Base-by-base conservation (phyloP, 495 filamentous ascomycete species). In the Lindgomyces ingoldianus region DNA sequence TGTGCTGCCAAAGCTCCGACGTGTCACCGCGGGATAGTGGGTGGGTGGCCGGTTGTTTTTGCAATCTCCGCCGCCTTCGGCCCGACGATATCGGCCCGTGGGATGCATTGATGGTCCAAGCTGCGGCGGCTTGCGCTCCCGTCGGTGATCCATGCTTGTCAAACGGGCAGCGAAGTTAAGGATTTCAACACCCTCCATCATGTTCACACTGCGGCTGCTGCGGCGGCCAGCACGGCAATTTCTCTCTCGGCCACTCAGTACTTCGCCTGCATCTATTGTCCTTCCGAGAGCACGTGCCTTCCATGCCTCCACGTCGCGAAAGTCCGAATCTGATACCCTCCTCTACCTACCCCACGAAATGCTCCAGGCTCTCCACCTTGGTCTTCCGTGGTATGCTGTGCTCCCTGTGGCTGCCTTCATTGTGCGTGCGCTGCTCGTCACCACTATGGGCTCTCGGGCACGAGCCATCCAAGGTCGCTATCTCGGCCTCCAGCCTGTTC, bases 381-480 rank as follows among this genome's bases (percentile, higher is more conserved):
- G 26, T 29, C 22, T 70, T 3, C 48, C 64, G 24, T 70, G 68
- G 68, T 65, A 60, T 29, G 59, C 52, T 39, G 59, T 59, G 24
- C 57, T 70, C 26, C 68, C 68, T 6, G 25, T 52, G 16, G n/a
- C 58, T 16, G 68, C 68, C 18, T 60, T 70, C 48, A 48, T 67
- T 8, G 25, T 70, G 16, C 68, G 68, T 12, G 60, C 50, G 39
- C 0, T 59, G 3, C 57, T 59, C 24, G 54, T 67, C 27, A 33
- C 51, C 10, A 46, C 56, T 33, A 22, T 53, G 4, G 53, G 59
- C 65, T 39, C 47, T 4, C 36, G 48, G 10, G 44, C 26, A 14
- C 45, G 50, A 22, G 14, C 36, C 30, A 26, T 29, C n/a, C 45
- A 22, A 12, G 6, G 26, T 16, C 62, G 57, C 19, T 66, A 60